These are phyloP conservation scores for Eragrostis curvula DNA, from an alignment of 176 grass and related monocot genomes.

Conservation along the genomic window DNA sequence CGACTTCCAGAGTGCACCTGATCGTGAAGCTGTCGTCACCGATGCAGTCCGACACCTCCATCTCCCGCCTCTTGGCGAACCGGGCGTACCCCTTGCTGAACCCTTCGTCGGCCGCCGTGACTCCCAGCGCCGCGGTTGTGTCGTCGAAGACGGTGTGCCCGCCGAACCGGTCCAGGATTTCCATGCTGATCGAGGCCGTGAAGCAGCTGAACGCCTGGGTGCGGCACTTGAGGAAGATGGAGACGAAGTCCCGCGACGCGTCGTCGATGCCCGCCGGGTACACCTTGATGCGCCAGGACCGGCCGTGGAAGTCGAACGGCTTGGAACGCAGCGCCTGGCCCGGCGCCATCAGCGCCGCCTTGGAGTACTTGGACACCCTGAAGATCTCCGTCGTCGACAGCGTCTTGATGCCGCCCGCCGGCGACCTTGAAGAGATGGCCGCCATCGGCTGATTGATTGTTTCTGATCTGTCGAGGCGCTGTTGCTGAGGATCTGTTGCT, in stretches of 20 bases:
- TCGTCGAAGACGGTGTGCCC: slow-evolving; percentile 24
- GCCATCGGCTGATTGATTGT: background rate
- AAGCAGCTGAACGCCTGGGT: background rate
- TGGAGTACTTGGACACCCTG: slow-evolving; percentile 10
- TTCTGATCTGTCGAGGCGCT: background rate
- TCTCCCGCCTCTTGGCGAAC: slow-evolving; percentile 30
- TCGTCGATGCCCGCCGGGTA: background rate
- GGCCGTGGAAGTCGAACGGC: slow-evolving; percentile 38
- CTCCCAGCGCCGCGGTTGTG: background rate
- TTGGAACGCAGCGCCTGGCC: background rate
- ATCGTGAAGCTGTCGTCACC: slow-evolving; percentile 1
- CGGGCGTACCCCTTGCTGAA: slow-evolving; percentile 14
- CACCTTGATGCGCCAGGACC: slow-evolving; percentile 23
- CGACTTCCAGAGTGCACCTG: background rate
- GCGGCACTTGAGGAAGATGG: slow-evolving; percentile 39
- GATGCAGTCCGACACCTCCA: slow-evolving; percentile 37
- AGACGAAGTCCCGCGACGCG: background rate
- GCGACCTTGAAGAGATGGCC: background rate
- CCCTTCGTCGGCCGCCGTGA: background rate
- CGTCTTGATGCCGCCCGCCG: background rate
- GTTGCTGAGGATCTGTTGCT: background rate
- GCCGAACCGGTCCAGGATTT: slow-evolving; percentile 14
- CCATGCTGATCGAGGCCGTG: background rate
- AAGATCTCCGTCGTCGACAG: background rate
- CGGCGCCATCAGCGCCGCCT: background rate